Base-by-base conservation (phyloP, 805 yeast species). In the Ogataea thermomethanolica region DNA sequence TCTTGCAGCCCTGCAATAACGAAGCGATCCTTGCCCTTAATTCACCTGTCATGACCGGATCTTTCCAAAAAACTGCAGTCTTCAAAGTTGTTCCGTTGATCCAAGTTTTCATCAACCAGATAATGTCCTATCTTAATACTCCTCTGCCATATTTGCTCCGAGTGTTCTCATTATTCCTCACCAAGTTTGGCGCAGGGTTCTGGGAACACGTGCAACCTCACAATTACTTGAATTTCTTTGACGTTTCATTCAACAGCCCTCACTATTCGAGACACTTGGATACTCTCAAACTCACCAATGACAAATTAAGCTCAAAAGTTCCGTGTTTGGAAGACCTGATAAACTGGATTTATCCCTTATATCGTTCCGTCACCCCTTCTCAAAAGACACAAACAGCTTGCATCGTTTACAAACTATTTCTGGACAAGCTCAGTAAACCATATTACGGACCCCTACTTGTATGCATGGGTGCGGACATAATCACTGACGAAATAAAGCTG, bases 131-230 rank as follows among this genome's bases (percentile, higher is more conserved):
- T 23, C 58, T 73, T n/a, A 65, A 68, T 26, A 54, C 54, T 5
- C 76, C 83, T 1, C 53, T 83, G 24, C 83, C 84, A 0, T 60
- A 70, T 12, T 57, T 83, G 3, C 61, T 87, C n/a, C 64, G 76
- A 40, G 74, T 76, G 3, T 67, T 84, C 25, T 54, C 66, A 10
- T 44, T 67, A 7, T 57, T 81, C 1, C 57, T 84, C 17, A 44
- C 49, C 2, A 65, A 65, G 29, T 63, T 78, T 8, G 71, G 68
- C 7, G 13, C 52, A 0, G 62, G 64, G 3, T 75, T 81, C 43
- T 86, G 93, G 91, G 51, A 56, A 0, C 49, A 62, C 20, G 67
- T 79, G 3, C 63, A 72, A 1, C 86, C 85, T 0, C 63, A 55
- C 41, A 73, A 66, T 44, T 73, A 75, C 2, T 75, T 73, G 44